Evolutionary conservation across 371 early-diverging fungal species (phyloP), one percentile per base, ranked within the genome.

Genomic region (Dichotomocladium elegans): DNA sequence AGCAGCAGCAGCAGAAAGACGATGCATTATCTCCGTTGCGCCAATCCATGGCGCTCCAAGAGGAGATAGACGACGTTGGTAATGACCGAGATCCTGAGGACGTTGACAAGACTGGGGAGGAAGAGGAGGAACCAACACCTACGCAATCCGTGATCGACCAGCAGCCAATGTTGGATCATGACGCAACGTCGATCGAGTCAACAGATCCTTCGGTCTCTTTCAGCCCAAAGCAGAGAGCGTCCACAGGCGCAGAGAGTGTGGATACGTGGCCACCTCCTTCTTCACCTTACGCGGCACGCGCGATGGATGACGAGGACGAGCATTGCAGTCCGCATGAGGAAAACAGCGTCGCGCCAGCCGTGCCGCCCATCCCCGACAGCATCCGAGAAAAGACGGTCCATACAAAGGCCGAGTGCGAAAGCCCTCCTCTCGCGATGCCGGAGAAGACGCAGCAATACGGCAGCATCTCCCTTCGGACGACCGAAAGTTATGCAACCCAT

Each of bases 231-330:
- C 51, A 56, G 25, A 25, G 60, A 2, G 21, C 27, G 11, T 59
- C 60, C 10, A 37, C 22, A 26, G 48, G 60, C 21, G 60, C 46
- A 19, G 57, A 60, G 17, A 60, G 60, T 42, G 49, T 60, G 9
- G 60, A 60, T 26, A 60, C 60, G 11, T 60, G 55, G 55, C 55
- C 60, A 3, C 51, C 60, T 29, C 48, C 56, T 3, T 29, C 41
- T n/a, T 22, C 24, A 5, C 24, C 19, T 14, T 22, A 17, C 14
- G 25, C 24, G 7, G 25, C 30, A 37, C 37, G 37, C n/a, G n/a
- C 37, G 1, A 10, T 37, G 6, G 21, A 15, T 37, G 37, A 37
- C 21, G 37, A 37, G 6, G 21, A 21, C 21, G 37, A n/a, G n/a
- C n/a, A n/a, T n/a, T n/a, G n/a, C n/a, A n/a, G n/a, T n/a, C n/a